Evolutionary conservation across 495 filamentous ascomycete species (phyloP), one percentile per base, ranked within the genome.

Genomic region (Lichenothelia convexa): DNA sequence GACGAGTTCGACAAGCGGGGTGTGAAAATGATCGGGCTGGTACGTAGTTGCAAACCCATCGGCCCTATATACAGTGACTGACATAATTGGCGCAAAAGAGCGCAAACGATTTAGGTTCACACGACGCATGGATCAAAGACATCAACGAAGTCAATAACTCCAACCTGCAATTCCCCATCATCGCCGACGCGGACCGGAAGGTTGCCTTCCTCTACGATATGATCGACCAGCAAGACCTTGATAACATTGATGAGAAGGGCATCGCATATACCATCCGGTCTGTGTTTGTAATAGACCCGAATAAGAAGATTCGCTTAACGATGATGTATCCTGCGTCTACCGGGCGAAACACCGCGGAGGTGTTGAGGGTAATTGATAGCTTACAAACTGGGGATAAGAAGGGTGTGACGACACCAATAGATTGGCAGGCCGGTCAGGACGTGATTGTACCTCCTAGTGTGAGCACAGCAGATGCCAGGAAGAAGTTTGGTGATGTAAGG

Each of bases 301-400:
- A 52, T 42, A 78, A 79, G 63, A 78, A 74, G 62, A 73, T 80
- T 48, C 66, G 69, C 20, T 53, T 75, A 45, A 73, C 63, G 17
- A 72, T 78, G 70, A 63, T 68, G 56, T 80, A 80, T 52, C 75
- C 75, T 16, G 72, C 73, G 21, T 66, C 62, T 13, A 74, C 70
- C 9, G 75, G 75, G 23, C 51, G 75, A 18, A 79, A 78, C 57
- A 66, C 74, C 4, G 54, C 60, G 1, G 75, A 80, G 58, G 71
- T 80, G 19, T 57, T 80, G 42, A 51, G 74, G 32, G 75, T 75
- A 20, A 56, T 80, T 36, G 75, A 80, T 49, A 60, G 63, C n/a
- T 51, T 80, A 45, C 71, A 77, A 58, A 67, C 60, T 24, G 71
- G 60, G 6, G 74, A 77, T 47, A 65, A 62, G 53, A 65, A 71